These are phyloP conservation scores for Ophiorrhiza pumila DNA, from an alignment of 257 asterid species.

Conservation along the genomic window DNA sequence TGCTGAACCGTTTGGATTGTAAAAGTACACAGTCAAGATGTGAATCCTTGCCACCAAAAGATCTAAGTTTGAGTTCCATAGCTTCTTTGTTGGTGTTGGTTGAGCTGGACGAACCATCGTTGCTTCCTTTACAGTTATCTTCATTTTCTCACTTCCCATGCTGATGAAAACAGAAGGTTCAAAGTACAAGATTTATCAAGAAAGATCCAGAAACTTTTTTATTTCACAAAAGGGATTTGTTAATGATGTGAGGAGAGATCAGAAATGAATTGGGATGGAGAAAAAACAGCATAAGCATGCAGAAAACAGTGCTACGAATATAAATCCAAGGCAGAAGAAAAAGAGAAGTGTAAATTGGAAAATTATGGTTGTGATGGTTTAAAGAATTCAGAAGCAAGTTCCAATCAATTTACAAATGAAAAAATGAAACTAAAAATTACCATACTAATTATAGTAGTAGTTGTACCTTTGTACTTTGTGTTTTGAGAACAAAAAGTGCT, in stretches of 20 bases:
- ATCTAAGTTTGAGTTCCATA: conserved; percentile 39
- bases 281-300: background rate
- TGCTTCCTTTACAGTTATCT: conserved; percentile 27
- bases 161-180: background rate
- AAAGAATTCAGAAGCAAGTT: background rate
- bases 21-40: conserved; percentile 34
- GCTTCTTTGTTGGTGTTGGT: conserved; percentile 28
- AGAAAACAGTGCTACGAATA: background rate
- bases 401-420: too few relatives aligned
- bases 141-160: conserved; percentile 24
- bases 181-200: background rate
- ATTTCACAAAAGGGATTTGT: background rate
- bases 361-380: background rate
- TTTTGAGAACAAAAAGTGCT: too few relatives aligned
- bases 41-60: conserved; percentile 37
- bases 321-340: background rate
- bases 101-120: conserved; percentile 28
- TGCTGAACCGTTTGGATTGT: conserved; percentile 28
- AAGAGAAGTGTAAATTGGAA: background rate
- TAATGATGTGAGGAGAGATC: background rate
- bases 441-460: too few relatives aligned
- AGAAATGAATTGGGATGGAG: background rate
- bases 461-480: background rate
- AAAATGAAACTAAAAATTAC: too few relatives aligned
- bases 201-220: background rate